Conservation (phyloP, 192 early-diverging fungal species). For the Podochytrium sp. region DNA sequence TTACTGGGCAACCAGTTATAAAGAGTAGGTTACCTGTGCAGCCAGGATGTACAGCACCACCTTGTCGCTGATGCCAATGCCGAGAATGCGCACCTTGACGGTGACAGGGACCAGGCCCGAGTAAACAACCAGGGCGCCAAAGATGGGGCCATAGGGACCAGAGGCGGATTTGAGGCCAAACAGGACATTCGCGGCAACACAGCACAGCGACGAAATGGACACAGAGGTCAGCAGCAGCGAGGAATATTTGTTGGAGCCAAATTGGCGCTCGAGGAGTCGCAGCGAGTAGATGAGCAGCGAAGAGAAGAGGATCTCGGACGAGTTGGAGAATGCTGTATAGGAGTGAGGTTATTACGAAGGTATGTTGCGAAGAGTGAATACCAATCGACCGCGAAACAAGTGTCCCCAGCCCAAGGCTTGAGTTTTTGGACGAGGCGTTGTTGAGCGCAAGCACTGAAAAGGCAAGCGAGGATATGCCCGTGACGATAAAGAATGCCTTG, state of each 20-base stretch:
- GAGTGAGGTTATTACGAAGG: background rate
- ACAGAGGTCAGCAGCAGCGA: constrained; percentile 33
- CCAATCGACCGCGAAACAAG: background rate
- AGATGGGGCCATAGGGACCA: constrained; percentile 43
- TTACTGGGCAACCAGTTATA: background rate
- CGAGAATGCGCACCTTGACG: constrained; percentile 34
- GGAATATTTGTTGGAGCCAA: constrained; percentile 40
- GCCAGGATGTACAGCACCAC: constrained; percentile 37
- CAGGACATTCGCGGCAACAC: background rate
- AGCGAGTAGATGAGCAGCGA: constrained; percentile 45
- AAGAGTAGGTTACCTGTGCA: constrained; percentile 31
- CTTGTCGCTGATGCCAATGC: constrained; percentile 38
- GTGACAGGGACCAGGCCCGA: constrained; percentile 29
- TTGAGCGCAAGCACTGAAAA: constrained; percentile 2
- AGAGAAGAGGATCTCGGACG: constrained; percentile 45
- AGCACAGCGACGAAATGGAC: constrained; percentile 27
- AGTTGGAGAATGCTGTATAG: constrained; percentile 31
- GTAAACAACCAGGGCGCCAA: constrained; percentile 39
- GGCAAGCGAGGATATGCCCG: constrained; percentile 40
- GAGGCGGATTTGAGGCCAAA: constrained; percentile 12
- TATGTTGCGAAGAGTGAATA: too few relatives aligned
- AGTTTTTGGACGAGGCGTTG: background rate
- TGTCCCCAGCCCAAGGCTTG: background rate
- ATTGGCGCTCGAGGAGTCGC: constrained; percentile 45
- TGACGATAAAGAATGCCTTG: constrained; percentile 43